Evolutionary conservation across 2,329 filamentous ascomycete species (phyloP), one percentile per base, ranked within the genome.

Genomic region (Paramyrothecium roridum): DNA sequence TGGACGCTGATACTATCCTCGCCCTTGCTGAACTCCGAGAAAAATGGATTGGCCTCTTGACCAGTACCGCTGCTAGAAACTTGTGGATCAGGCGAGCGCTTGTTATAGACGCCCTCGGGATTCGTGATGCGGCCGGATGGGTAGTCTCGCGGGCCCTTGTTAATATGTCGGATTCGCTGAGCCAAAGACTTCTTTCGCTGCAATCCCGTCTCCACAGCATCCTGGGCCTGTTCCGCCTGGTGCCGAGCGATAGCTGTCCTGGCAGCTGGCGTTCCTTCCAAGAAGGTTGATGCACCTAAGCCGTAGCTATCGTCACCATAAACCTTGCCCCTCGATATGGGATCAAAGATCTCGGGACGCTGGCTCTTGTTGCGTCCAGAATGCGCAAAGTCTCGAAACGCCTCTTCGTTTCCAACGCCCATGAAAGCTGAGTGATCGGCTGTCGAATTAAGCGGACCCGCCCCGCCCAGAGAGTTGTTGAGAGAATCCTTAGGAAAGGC

Each of bases 161-260:
- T 91, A 65, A 96, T 92, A 60, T 90, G 89, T 45, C 92, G 88
- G 69, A 99, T 89, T 54, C 93, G 90, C 70, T 97, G 92, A 3
- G 92, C 95, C 57, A 99, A 80, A 26, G 93, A 97, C 78, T 97
- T 97, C 81, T 97, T 98, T 57, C 95, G 87, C 62, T 88, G 86
- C 46, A 99, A 73, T 6, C 89, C 88, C 8, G 76, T 75, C 21
- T 80, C 73, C 54, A 76, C 68, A 56, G 82, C 81, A 48, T 88
- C 83, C 19, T 80, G 82, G 8, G 79, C 81, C 58, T 90, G 74
- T 64, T 87, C 91, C 33, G 83, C 88, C 65, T 93, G 84, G 51
- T 85, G 85, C 57, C 88, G 86, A 69, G 90, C 84, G 53, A 96
- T 90, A 19, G 89, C 90, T 8, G 86, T 83, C 63, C 86, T 86